Base-by-base conservation (phyloP, 148 eudicot species). In the Tetragonia tetragonoides region DNA sequence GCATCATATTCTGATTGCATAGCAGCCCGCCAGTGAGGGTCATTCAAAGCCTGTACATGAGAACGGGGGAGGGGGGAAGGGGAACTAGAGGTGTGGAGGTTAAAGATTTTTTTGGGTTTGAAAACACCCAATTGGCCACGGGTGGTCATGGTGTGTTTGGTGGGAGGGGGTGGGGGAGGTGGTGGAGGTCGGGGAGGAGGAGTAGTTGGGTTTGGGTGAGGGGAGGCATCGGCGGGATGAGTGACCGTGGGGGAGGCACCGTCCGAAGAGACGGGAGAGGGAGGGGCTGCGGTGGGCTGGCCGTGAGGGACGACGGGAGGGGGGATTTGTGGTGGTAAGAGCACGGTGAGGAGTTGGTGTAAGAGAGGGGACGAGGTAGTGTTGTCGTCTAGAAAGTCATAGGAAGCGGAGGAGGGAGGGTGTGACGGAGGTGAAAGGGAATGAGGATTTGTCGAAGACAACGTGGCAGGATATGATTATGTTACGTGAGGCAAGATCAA, bases 391-490 rank as follows among this genome's bases (percentile, higher is more conserved):
- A 54, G 60, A 20, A 14, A 3, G 60, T 54, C 60, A 17, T 47
- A 47, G 7, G 53, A 1, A 47, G 10, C 11, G 2, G 53, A 6
- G 61, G 2, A 15, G 3, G 61, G 17, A 15, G 63, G 28, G 1
- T n/a, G n/a, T 20, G 4, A 60, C 1, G 20, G 1, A 20, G 6
- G 1, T 7, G 21, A 61, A 24, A 0, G 76, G 60, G 39, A 78
- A 71, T 1, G 14, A 1, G 0, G 28, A n/a, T 14, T 72, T 77
- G 24, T 79, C 77, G 40, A 79, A 79, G 6, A 37, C 65, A 11
- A 79, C 81, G 16, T 79, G 81, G 10, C 76, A 66, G 23, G 81
- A 79, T 0, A 72, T 40, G 3, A 79, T 79, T 9, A 79, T 10
- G 38, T 53, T 71, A 20, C 24, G 3, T 16, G 64, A 63, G 16